Evolutionary conservation across 2,329 filamentous ascomycete species (phyloP).

Genomic region (Taxawa tesnikishii): DNA sequence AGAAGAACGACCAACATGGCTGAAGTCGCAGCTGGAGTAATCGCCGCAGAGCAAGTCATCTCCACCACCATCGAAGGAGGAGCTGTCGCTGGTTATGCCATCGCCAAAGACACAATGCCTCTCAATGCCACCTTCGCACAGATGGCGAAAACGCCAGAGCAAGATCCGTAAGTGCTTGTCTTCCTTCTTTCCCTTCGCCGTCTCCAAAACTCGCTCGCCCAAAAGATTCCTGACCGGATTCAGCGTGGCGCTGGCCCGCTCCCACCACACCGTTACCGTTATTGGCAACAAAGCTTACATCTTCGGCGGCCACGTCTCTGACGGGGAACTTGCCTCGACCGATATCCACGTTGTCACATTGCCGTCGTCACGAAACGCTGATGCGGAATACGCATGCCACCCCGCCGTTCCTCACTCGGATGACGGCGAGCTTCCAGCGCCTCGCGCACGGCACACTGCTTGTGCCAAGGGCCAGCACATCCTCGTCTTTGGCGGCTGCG

Average conservation of each 20-base stretch:
- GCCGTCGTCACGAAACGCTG: slow-evolving; percentile 16
- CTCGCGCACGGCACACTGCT: slow-evolving; percentile 26
- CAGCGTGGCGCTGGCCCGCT: slow-evolving; percentile 17
- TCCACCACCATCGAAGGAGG: slow-evolving; percentile 26
- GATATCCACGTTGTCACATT: slow-evolving; percentile 29
- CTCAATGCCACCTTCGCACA: slow-evolving; percentile 29
- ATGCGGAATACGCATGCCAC: slow-evolving; percentile 28
- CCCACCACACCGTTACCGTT: slow-evolving; percentile 27
- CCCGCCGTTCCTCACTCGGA: slow-evolving; percentile 24
- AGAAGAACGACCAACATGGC: slow-evolving; percentile 25
- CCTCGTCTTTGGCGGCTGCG: slow-evolving; percentile 26
- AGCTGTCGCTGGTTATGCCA: slow-evolving; percentile 25
- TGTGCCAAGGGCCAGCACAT: slow-evolving; percentile 26
- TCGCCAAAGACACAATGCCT: slow-evolving; percentile 29
- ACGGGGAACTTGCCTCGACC: slow-evolving; percentile 25
- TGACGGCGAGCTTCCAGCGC: slow-evolving; percentile 18
- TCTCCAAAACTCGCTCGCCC: no score
- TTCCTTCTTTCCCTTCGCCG: not conserved
- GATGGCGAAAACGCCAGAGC: slow-evolving; percentile 25
- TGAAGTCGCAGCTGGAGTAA: slow-evolving; percentile 26
- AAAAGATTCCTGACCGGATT: not conserved
- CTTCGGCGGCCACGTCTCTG: slow-evolving; percentile 27
- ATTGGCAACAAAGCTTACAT: slow-evolving; percentile 31
- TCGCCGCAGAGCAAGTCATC: slow-evolving; percentile 27
- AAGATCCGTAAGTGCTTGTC: slow-evolving; percentile 11